These are phyloP conservation scores for Colletotrichum eleusines DNA, from an alignment of 2,329 filamentous ascomycete genomes.

Conservation along the genomic window DNA sequence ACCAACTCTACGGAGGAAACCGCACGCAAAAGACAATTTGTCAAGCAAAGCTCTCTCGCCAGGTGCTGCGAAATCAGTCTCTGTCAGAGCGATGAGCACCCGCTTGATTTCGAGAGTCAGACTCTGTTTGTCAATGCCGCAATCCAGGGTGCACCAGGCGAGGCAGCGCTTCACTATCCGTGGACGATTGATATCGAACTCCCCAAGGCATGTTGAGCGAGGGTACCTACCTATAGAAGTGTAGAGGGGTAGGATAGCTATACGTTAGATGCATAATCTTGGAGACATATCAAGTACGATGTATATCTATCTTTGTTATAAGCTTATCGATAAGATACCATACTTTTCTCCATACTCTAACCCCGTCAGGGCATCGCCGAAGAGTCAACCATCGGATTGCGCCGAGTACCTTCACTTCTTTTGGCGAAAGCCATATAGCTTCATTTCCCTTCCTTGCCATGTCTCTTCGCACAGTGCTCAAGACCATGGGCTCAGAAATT, in stretches of 20 bases:
- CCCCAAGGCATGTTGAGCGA: background rate
- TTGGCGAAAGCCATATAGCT: slow-evolving; percentile 6
- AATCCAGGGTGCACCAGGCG: slow-evolving; percentile 63
- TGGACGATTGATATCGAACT: slow-evolving; percentile 34
- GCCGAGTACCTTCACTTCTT: slow-evolving; percentile 19
- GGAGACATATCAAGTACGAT: too few relatives aligned
- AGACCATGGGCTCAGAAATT: slow-evolving; percentile 68
- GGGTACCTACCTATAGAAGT: background rate
- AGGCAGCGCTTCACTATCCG: slow-evolving; percentile 8
- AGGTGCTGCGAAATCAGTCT: slow-evolving; percentile 45
- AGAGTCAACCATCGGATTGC: slow-evolving; percentile 23
- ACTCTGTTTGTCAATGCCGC: slow-evolving; percentile 70
- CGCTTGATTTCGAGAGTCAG: slow-evolving; percentile 52
- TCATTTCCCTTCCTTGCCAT: slow-evolving; percentile 16
- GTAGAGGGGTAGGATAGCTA: background rate
- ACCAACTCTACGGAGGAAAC: slow-evolving; percentile 18
- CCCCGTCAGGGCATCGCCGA: slow-evolving; percentile 38
- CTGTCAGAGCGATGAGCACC: slow-evolving; percentile 46
- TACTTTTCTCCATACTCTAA: slow-evolving; percentile 35
- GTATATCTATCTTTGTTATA: background rate
- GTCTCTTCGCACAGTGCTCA: slow-evolving; percentile 49
- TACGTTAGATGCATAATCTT: background rate
- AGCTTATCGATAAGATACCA: slow-evolving; percentile 39
- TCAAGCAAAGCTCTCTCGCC: slow-evolving; percentile 46
- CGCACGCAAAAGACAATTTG: background rate